Conservation (phyloP, 768 basidiomycete species). For the Serendipita indica region DNA sequence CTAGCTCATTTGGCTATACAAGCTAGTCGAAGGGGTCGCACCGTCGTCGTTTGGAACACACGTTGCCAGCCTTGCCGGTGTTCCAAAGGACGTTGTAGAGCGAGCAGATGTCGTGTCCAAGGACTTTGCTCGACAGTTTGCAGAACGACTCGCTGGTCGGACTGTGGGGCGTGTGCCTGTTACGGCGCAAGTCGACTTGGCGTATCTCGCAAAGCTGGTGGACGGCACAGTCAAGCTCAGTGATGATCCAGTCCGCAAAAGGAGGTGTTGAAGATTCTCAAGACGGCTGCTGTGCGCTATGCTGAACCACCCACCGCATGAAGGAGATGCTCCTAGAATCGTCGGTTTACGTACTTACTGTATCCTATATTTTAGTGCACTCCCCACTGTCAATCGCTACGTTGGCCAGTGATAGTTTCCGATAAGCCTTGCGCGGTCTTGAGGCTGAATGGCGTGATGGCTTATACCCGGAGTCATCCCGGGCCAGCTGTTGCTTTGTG, state of each 20-base stretch:
- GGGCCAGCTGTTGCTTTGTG: too few relatives aligned
- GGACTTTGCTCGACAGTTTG: slow-evolving; percentile 79
- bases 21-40: slow-evolving; percentile 77
- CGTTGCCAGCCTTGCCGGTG: slow-evolving; percentile 89
- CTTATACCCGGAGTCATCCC: too few relatives aligned
- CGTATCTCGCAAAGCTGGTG: slow-evolving; percentile 39
- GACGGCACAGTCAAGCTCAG: slow-evolving; percentile 30
- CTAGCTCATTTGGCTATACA: slow-evolving; percentile 88
- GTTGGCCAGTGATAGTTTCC: too few relatives aligned
- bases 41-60: slow-evolving; percentile 85
- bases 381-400: too few relatives aligned
- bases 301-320: too few relatives aligned
- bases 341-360: too few relatives aligned
- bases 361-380: too few relatives aligned
- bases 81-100: slow-evolving; percentile 68
- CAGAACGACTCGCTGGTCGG: slow-evolving; percentile 55
- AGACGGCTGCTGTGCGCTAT: slow-evolving; percentile 26
- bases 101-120: slow-evolving; percentile 79
- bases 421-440: too few relatives aligned
- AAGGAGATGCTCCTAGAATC: too few relatives aligned
- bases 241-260: slow-evolving; percentile 36
- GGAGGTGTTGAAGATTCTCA: slow-evolving; percentile 42
- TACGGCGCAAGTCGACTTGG: slow-evolving; percentile 79
- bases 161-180: slow-evolving; percentile 47
- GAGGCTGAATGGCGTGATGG: too few relatives aligned